Percentiles rank a stretch among this genome's conserved stretches.
Conservation (phyloP, 2,329 filamentous ascomycete genomes). For the Diaporthe vaccinii region DNA sequence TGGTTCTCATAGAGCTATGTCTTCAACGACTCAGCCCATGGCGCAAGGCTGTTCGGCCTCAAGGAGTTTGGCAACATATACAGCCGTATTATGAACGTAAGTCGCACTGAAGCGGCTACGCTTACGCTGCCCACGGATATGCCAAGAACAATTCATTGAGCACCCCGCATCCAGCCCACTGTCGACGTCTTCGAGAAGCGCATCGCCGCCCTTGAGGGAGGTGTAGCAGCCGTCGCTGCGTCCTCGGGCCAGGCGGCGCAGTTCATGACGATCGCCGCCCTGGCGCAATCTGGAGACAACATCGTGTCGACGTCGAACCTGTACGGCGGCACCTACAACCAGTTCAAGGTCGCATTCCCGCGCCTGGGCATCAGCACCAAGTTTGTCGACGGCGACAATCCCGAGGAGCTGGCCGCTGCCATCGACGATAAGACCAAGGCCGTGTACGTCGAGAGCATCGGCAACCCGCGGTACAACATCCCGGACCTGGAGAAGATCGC, state of each 20-base stretch:
- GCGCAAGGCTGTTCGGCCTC: conserved; percentile 93
- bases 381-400: conserved; percentile 85
- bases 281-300: conserved; percentile 92
- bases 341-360: conserved; percentile 91
- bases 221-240: conserved; percentile 86
- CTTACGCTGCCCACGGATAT: neutral
- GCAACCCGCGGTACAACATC: conserved; percentile 93
- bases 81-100: conserved; percentile 93
- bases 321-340: conserved; percentile 97
- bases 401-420: conserved; percentile 81
- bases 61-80: conserved; percentile 99
- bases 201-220: conserved; percentile 94
- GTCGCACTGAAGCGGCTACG: conserved; percentile 47
- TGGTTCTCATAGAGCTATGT: conserved; percentile 75
- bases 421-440: conserved; percentile 97
- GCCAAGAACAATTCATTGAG: neutral
- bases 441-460: conserved; percentile 91
- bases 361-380: conserved; percentile 90
- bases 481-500: conserved; percentile 91
- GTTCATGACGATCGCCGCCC: conserved; percentile 87
- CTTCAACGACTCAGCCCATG: conserved; percentile 97
- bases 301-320: conserved; percentile 92
- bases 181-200: conserved; percentile 97
- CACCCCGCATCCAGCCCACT: conserved; percentile 74
- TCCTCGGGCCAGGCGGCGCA: conserved; percentile 92